Conservation (phyloP, 78 protist genomes). For the Dictyostelium firmibasis region DNA sequence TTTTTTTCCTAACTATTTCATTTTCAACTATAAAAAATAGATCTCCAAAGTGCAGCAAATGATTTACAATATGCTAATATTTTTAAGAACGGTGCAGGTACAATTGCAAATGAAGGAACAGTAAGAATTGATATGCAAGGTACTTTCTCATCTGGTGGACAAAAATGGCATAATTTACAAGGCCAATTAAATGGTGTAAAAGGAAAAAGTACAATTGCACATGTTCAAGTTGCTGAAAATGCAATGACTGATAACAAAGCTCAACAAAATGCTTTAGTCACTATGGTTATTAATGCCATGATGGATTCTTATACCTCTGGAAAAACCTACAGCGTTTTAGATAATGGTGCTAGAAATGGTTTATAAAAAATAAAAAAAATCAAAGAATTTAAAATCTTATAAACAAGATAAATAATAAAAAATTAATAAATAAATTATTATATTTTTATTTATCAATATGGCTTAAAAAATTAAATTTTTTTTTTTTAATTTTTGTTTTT, state of each 20-base stretch:
- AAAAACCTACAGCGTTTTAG: neutral
- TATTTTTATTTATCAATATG: too few species aligned
- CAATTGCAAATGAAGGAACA: neutral
- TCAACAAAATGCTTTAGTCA: neutral
- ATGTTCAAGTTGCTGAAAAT: neutral
- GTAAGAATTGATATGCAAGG: constrained; percentile 17
- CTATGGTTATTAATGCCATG: neutral
- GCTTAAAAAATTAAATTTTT: too few species aligned
- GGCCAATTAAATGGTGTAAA: neutral
- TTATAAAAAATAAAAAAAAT: neutral
- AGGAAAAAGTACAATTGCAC: neutral
- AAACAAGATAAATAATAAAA: neutral
- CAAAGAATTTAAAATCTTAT: neutral
- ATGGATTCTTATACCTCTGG: neutral
- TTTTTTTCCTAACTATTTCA: too few species aligned
- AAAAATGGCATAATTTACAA: neutral
- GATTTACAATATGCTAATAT: neutral
- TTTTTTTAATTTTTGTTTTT: too few species aligned
- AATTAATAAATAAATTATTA: neutral
- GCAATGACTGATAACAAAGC: neutral
- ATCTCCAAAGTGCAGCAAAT: neutral
- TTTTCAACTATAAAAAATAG: neutral
- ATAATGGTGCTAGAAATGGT: neutral
- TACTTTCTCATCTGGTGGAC: neutral
- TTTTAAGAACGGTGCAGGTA: neutral